phyloP scores from a whole-genome alignment of 75 land plant genomes.

The Pinus albicaulis region DNA sequence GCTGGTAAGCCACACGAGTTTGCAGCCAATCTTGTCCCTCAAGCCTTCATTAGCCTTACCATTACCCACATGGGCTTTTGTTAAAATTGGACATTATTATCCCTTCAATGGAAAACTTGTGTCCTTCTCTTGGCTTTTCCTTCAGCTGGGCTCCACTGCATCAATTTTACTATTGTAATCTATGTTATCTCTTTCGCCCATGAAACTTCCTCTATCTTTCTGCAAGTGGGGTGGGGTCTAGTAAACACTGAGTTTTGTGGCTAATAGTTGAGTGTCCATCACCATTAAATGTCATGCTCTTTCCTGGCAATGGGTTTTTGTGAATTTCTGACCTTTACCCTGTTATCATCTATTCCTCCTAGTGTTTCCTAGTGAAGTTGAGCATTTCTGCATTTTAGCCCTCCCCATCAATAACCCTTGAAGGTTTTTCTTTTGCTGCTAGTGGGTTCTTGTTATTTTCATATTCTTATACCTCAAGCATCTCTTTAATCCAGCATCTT shows the following conservation, averaged over 20 bases:
- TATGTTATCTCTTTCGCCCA: background rate
- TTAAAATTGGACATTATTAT: too few species aligned
- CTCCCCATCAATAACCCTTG: too few species aligned
- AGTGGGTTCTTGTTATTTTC: background rate
- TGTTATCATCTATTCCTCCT: background rate
- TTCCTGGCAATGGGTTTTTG: background rate
- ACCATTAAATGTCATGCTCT: background rate
- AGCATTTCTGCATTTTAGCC: too few species aligned
- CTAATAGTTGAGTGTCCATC: background rate
- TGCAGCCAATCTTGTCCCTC: conserved; percentile 4
- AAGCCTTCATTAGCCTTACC: background rate
- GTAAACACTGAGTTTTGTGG: background rate
- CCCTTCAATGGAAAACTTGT: background rate
- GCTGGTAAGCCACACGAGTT: background rate
- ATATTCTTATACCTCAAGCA: background rate
- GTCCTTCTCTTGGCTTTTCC: background rate
- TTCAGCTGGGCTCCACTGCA: background rate
- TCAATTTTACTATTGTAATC: too few species aligned
- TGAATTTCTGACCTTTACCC: background rate
- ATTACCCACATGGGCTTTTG: background rate
- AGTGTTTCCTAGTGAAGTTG: too few species aligned
- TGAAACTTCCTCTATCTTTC: background rate
- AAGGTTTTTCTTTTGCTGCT: background rate
- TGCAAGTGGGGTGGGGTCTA: background rate
- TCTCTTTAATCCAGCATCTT: background rate